Evolutionary conservation across 2,329 filamentous ascomycete genomes (phyloP).

Genomic region (Pseudonectria buxi): DNA sequence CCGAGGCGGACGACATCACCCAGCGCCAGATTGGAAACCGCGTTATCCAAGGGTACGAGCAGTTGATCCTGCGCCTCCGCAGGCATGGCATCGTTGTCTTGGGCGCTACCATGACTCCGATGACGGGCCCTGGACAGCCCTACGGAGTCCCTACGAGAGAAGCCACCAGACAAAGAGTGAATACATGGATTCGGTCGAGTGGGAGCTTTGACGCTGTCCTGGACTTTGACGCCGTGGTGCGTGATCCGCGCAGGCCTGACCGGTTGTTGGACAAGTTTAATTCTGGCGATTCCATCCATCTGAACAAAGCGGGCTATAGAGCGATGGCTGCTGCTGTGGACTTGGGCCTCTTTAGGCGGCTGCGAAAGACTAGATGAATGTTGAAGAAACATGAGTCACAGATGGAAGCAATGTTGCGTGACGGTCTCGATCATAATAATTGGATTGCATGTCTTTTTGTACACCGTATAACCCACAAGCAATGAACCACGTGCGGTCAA

Average conservation of each 20-base stretch:
- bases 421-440: no score
- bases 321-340: conserved; percentile 50
- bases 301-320: conserved; percentile 48
- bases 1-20: conserved; percentile 30
- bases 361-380: conserved; percentile 18
- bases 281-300: conserved; percentile 55
- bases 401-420: no score
- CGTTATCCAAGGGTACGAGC: conserved; percentile 47
- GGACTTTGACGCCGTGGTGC: conserved; percentile 52
- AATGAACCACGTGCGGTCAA: no score
- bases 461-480: neutral
- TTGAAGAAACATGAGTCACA: no score
- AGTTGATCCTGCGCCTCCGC: conserved; percentile 49
- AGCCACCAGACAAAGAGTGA: conserved; percentile 46
- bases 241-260: conserved; percentile 36
- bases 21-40: conserved; percentile 40
- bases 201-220: conserved; percentile 53
- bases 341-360: conserved; percentile 36
- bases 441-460: neutral
- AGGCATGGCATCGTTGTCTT: conserved; percentile 46
- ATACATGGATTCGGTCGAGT: conserved; percentile 49
- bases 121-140: conserved; percentile 38
- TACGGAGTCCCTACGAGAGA: conserved; percentile 49
- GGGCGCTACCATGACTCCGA: conserved; percentile 46
- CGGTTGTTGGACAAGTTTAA: conserved; percentile 40